Percentiles rank a stretch among this genome's conserved stretches.
Conservation (phyloP, 75 land plant species). For the Selaginella tamariscina region DNA sequence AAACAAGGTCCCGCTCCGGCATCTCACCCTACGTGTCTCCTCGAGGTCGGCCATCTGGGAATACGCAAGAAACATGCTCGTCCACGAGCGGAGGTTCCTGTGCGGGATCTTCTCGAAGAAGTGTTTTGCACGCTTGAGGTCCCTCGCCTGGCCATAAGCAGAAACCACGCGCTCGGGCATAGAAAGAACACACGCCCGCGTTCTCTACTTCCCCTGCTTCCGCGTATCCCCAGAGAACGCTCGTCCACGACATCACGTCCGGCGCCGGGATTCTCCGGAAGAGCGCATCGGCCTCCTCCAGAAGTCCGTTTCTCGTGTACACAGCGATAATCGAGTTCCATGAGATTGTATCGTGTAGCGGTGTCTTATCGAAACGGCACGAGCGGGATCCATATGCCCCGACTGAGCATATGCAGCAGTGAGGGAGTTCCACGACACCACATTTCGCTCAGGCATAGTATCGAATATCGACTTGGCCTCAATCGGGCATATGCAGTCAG, state of each 20-base stretch:
- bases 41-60: neutral
- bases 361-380: neutral
- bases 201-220: neutral
- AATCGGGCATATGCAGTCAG: neutral
- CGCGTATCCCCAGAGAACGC: neutral
- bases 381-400: neutral
- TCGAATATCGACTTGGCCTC: neutral
- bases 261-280: neutral
- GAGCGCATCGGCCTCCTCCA: neutral
- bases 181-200: neutral
- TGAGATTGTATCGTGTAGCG: neutral
- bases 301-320: neutral
- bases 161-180: neutral
- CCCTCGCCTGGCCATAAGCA: conserved; percentile 3
- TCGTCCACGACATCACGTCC: neutral
- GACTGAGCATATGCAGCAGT: conserved; percentile 1
- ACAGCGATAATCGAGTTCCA: neutral
- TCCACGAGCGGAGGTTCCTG: neutral
- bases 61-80: neutral
- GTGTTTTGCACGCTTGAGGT: neutral
- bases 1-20: conserved; percentile 1
- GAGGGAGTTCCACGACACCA: conserved; percentile 2
- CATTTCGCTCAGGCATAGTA: neutral
- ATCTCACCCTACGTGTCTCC: neutral
- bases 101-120: conserved; percentile 3